Evolutionary conservation across 352 stramenopile species (phyloP).

Genomic region (Pythium insidiosum): DNA sequence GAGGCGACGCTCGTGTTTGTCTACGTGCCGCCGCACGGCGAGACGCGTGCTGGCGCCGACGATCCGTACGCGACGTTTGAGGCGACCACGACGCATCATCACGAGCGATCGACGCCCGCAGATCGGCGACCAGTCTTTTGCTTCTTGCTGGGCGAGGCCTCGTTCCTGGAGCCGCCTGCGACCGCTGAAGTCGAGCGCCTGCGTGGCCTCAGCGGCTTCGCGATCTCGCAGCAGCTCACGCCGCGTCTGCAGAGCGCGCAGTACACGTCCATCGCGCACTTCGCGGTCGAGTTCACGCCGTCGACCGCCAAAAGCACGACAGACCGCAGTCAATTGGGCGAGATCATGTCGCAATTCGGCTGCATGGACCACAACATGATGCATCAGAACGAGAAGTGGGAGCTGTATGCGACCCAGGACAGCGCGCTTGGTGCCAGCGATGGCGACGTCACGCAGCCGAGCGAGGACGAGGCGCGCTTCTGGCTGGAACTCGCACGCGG

Average conservation of each 20-base stretch:
- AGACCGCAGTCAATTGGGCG: constrained; percentile 21
- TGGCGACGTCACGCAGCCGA: constrained; percentile 32
- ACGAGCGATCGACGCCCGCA: not conserved
- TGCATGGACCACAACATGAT: constrained; percentile 74
- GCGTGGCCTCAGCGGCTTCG: constrained; percentile 68
- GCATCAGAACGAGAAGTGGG: constrained; percentile 79
- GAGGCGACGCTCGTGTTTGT: constrained; percentile 37
- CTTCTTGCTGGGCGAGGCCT: constrained; percentile 56
- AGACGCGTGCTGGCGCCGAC: constrained; percentile 18
- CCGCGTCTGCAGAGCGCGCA: constrained; percentile 29
- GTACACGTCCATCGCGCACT: constrained; percentile 54
- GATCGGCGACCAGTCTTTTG: constrained; percentile 51
- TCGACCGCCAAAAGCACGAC: constrained; percentile 15
- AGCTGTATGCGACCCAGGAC: constrained; percentile 43
- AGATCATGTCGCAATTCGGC: constrained; percentile 68
- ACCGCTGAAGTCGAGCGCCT: constrained; percentile 44
- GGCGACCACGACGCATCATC: constrained; percentile 19
- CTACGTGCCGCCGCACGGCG: constrained; percentile 44
- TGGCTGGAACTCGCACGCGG: constrained; percentile 52
- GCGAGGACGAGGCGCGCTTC: constrained; percentile 51
- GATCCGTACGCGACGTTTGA: constrained; percentile 40
- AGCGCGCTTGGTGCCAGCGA: constrained; percentile 33
- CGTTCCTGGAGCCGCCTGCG: constrained; percentile 40
- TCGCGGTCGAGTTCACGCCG: constrained; percentile 67
- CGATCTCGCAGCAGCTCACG: constrained; percentile 63